Evolutionary conservation across 2,329 filamentous ascomycete genomes (phyloP).

Genomic region (Trematosphaeria pertusa): DNA sequence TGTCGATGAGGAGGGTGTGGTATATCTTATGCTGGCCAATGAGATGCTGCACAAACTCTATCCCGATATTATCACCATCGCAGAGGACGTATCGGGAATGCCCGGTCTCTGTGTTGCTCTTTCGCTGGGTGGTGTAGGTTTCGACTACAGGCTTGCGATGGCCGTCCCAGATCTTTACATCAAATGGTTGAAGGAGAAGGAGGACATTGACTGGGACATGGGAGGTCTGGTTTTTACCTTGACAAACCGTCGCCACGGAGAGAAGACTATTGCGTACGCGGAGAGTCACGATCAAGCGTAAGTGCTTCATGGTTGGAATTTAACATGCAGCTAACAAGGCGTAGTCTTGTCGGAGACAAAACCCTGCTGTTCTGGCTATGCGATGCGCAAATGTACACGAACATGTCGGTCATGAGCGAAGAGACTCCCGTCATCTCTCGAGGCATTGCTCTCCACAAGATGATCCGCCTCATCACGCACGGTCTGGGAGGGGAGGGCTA

Average conservation of each 20-base stretch:
- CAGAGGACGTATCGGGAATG: slow-evolving; percentile 98
- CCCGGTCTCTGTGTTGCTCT: slow-evolving; percentile 90
- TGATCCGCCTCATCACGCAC: slow-evolving; percentile 95
- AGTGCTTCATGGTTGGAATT: slow-evolving; percentile 48
- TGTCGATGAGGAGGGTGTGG: slow-evolving; percentile 92
- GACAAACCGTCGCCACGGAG: slow-evolving; percentile 90
- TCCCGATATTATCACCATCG: slow-evolving; percentile 86
- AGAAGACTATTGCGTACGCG: slow-evolving; percentile 98
- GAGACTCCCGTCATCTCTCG: slow-evolving; percentile 88
- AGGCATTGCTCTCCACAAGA: slow-evolving; percentile 92
- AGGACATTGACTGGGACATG: slow-evolving; percentile 92
- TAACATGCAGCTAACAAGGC: slow-evolving; percentile 24
- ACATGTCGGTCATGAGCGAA: slow-evolving; percentile 89
- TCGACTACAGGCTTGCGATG: slow-evolving; percentile 98
- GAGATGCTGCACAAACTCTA: slow-evolving; percentile 94
- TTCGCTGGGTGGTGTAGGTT: slow-evolving; percentile 87
- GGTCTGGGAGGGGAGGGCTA: slow-evolving; percentile 93
- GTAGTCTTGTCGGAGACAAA: slow-evolving; percentile 92
- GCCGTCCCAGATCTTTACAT: slow-evolving; percentile 99
- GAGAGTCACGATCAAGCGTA: slow-evolving; percentile 98
- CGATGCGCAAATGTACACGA: slow-evolving; percentile 95
- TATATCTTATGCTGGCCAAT: slow-evolving; percentile 95
- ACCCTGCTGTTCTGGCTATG: slow-evolving; percentile 97
- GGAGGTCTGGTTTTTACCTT: slow-evolving; percentile 83
- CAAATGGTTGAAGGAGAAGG: slow-evolving; percentile 93